Evolutionary conservation across 768 basidiomycete species (phyloP), one percentile per base, ranked within the genome.

Genomic region (Rhodotorula babjevae): DNA sequence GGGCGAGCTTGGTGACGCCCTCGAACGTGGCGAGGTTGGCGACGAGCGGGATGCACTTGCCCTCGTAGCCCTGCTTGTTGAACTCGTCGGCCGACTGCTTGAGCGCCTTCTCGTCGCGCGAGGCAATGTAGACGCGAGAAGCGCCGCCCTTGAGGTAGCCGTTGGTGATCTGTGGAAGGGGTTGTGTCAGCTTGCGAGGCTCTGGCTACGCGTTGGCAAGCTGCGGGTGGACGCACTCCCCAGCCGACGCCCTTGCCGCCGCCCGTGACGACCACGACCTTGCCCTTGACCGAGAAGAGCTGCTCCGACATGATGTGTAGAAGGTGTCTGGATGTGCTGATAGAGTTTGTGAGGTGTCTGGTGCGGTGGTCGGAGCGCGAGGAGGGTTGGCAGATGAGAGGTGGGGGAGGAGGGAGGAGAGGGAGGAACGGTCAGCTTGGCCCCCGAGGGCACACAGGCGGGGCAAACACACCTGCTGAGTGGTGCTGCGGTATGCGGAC

Each of bases 191-290:
- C 7, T 8, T 7, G 23, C 27, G 2, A 27, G 3, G 15, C 18
- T 21, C n/a, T 44, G 25, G 25, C 9, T 29, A 6, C 33, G 5
- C 2, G 65, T n/a, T n/a, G 12, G 36, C n/a, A 33, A 25, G 14
- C 9, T 7, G 42, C 14, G 44, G 14, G 18, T 9, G 10, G 18
- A 61, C 66, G 47, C 29, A 61, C 66, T 27, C 66, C 87, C 81
- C 87, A 88, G 10, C 88, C 87, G 44, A 89, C 84, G 11, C 88
- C 88, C 68, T 86, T 82, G 42, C 85, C 87, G 19, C 88, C 89
- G 14, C 89, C 89, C 8, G 87, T 88, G 52, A 88, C 83, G 33
- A 89, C 82, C 10, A 87, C 87, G 25, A 82, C 81, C 74, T 82
- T 82, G 73, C 75, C 76, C 42, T 74, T 71, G 52, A 77, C 73